Conservation (phyloP, 768 basidiomycete genomes). For the Coprinopsis sp. region DNA sequence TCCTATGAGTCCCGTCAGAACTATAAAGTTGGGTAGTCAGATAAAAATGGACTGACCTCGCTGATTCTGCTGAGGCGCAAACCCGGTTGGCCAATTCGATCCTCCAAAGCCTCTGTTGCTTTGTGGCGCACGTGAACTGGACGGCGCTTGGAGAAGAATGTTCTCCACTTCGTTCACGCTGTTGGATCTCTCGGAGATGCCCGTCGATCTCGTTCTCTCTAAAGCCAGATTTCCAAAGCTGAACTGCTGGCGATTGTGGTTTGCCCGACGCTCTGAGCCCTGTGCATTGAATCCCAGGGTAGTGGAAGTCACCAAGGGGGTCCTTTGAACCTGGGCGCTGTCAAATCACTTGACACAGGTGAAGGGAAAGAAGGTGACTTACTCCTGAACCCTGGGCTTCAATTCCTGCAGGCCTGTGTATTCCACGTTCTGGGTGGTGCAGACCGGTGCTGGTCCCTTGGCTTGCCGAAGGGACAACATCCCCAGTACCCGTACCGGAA, state of each 20-base stretch:
- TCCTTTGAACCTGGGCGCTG: conserved; percentile 56
- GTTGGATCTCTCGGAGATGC: conserved; percentile 55
- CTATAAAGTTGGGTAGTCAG: conserved; percentile 9
- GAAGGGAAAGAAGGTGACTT: neutral
- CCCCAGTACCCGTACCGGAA: conserved; percentile 5
- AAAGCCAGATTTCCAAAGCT: neutral
- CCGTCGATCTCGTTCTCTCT: conserved; percentile 21
- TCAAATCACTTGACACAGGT: neutral
- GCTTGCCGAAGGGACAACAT: conserved; percentile 1
- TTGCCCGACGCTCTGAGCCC: conserved; percentile 23
- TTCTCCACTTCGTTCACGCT: conserved; percentile 74
- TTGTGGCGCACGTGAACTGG: conserved; percentile 11
- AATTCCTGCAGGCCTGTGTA: conserved; percentile 30
- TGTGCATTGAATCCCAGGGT: conserved; percentile 2
- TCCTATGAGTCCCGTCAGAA: conserved; percentile 4
- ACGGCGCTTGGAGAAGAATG: conserved; percentile 38
- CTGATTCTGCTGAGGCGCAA: conserved; percentile 1
- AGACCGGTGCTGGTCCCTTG: conserved; percentile 1
- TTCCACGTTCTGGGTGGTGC: conserved; percentile 14
- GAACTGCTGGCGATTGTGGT: conserved; percentile 45
- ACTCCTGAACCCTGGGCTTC: conserved; percentile 37
- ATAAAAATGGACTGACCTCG: neutral
- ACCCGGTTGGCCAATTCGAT: neutral
- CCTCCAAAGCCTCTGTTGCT: neutral
- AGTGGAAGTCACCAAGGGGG: conserved; percentile 44